A percentile compares a stretch with the other conserved stretches of the same genome.
phyloP scores from a whole-genome alignment of 2,329 filamentous ascomycete species.

The Aspergillus thermomutatus region DNA sequence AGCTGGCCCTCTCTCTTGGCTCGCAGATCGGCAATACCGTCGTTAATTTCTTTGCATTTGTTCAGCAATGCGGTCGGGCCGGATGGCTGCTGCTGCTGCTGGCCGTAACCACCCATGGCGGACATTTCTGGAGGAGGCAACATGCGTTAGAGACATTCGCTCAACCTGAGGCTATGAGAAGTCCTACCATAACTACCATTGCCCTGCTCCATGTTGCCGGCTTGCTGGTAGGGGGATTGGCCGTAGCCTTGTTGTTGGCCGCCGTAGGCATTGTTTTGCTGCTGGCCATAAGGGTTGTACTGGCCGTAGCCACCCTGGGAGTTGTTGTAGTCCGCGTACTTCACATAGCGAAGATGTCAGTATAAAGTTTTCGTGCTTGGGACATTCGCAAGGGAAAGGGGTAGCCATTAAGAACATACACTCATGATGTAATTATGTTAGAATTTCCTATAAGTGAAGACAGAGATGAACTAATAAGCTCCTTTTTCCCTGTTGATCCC shows the following conservation, averaged over 20 bases:
- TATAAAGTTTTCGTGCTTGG: not conserved
- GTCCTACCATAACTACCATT: constrained; percentile 34
- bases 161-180: not conserved
- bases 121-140: constrained; percentile 41
- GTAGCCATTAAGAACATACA: not conserved
- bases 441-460: not conserved
- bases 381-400: not conserved
- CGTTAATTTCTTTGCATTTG: constrained; percentile 77
- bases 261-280: constrained; percentile 30
- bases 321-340: constrained; percentile 29
- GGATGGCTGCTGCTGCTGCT: constrained; percentile 23
- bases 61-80: constrained; percentile 78
- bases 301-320: constrained; percentile 48
- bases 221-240: constrained; percentile 26
- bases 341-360: not conserved
- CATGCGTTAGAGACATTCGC: not conserved
- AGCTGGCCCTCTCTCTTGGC: constrained; percentile 48
- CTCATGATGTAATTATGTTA: not conserved
- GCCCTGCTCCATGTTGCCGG: constrained; percentile 30
- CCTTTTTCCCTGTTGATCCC: not conserved
- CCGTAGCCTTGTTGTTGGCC: constrained; percentile 26
- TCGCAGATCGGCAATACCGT: constrained; percentile 72
- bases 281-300: constrained; percentile 52
- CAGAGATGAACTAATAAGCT: not conserved
- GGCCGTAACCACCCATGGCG: constrained; percentile 27